phyloP scores from a whole-genome alignment of 352 stramenopile genomes.

The Pythium insidiosum region DNA sequence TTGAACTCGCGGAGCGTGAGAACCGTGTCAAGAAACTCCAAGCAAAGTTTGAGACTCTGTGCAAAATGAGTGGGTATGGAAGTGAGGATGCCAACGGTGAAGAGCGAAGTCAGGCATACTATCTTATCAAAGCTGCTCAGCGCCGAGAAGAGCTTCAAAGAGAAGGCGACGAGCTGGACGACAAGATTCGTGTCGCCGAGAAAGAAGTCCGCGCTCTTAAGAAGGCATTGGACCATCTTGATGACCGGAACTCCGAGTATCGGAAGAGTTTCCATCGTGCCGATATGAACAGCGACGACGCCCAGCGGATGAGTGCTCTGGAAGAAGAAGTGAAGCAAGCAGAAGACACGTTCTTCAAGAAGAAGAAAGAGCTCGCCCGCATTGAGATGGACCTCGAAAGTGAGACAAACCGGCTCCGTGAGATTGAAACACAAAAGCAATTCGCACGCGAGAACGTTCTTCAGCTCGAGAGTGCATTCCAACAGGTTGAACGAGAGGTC shows the following conservation, averaged over 20 bases:
- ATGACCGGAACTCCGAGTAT: slow-evolving; percentile 91
- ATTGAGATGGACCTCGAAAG: slow-evolving; percentile 80
- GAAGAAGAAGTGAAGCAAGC: slow-evolving; percentile 84
- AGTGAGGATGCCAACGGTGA: slow-evolving; percentile 62
- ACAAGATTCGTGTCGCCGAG: slow-evolving; percentile 90
- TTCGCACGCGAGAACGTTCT: slow-evolving; percentile 53
- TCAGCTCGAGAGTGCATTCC: slow-evolving; percentile 46
- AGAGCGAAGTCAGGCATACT: slow-evolving; percentile 90
- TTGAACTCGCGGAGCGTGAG: slow-evolving; percentile 87
- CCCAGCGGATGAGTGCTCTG: slow-evolving; percentile 76
- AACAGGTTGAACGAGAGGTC: slow-evolving; percentile 71
- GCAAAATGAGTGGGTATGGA: slow-evolving; percentile 65
- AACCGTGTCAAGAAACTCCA: slow-evolving; percentile 87
- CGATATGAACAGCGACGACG: slow-evolving; percentile 81
- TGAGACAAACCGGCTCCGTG: slow-evolving; percentile 50
- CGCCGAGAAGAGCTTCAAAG: slow-evolving; percentile 92
- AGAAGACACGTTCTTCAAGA: slow-evolving; percentile 87
- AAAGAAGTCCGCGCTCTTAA: slow-evolving; percentile 91
- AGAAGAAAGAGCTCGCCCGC: slow-evolving; percentile 92
- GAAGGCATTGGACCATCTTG: slow-evolving; percentile 90
- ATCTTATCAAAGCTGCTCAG: slow-evolving; percentile 94
- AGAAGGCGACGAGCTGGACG: slow-evolving; percentile 93
- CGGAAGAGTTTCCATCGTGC: slow-evolving; percentile 90
- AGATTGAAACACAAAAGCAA: slow-evolving; percentile 60
- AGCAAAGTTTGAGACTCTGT: slow-evolving; percentile 91